Percentiles rank a stretch among this genome's conserved stretches.
phyloP scores from a whole-genome alignment of 1,284 basidiomycete genomes.

The Cryptococcus deneoformans region DNA sequence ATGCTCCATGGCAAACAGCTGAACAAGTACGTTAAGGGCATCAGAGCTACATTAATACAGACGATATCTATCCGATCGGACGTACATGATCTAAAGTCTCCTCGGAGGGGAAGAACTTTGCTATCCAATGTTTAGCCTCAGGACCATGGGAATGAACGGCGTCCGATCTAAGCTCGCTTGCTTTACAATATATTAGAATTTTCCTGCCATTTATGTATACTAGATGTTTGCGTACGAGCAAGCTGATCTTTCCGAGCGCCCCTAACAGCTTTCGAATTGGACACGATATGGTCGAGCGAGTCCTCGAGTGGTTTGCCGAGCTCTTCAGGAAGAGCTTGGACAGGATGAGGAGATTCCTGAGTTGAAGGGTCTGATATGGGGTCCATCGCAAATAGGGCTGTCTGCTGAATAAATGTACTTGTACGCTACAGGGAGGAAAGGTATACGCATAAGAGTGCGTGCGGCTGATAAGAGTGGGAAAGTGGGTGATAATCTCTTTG shows the following conservation, averaged over 20 bases:
- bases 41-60: neutral
- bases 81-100: constrained; percentile 39
- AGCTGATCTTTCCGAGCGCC: constrained; percentile 21
- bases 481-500: too few relatives aligned
- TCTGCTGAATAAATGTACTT: too few relatives aligned
- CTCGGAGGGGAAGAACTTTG: constrained; percentile 37
- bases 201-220: neutral
- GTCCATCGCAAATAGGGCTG: too few relatives aligned
- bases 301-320: constrained; percentile 33
- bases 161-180: constrained; percentile 28
- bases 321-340: constrained; percentile 22
- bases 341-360: neutral
- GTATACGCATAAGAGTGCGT: too few relatives aligned
- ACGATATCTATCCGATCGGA: too few relatives aligned
- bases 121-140: constrained; percentile 32
- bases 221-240: constrained; percentile 24
- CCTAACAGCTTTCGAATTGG: constrained; percentile 10
- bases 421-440: too few relatives aligned
- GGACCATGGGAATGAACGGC: constrained; percentile 31
- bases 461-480: too few relatives aligned
- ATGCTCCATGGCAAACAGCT: constrained; percentile 46
- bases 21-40: neutral
- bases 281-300: constrained; percentile 31
- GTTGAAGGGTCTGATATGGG: too few relatives aligned
- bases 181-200: constrained; percentile 5